phyloP scores from a whole-genome alignment of 75 land plant genomes.

The Picea sitchensis region DNA sequence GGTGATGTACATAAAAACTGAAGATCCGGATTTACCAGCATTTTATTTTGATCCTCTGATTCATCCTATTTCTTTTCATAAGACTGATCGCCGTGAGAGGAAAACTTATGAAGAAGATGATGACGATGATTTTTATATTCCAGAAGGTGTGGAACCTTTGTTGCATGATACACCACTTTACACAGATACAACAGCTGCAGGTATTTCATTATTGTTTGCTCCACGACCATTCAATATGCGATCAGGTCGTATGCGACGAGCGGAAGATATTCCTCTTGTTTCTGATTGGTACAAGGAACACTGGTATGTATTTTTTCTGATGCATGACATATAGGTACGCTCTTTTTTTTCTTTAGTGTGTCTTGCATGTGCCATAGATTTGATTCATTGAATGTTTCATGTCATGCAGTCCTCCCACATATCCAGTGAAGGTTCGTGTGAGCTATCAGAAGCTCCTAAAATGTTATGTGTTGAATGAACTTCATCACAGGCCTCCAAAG shows the following conservation, averaged over 20 bases:
- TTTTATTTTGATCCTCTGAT: slow-evolving; percentile 98
- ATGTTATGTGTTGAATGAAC: slow-evolving; percentile 94
- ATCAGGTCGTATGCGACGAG: slow-evolving; percentile 89
- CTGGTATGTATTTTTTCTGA: slow-evolving; percentile 46
- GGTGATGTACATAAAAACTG: slow-evolving; percentile 97
- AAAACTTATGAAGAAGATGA: slow-evolving; percentile 60
- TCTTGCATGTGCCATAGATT: background rate
- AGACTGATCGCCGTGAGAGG: slow-evolving; percentile 52
- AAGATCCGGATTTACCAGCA: slow-evolving; percentile 98
- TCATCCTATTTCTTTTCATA: slow-evolving; percentile 73
- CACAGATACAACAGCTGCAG: slow-evolving; percentile 98
- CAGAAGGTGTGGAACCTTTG: slow-evolving; percentile 94
- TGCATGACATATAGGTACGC: background rate
- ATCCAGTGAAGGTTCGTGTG: slow-evolving; percentile 97
- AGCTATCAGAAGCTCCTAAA: slow-evolving; percentile 97
- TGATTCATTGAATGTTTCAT: slow-evolving; percentile 1
- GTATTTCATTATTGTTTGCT: slow-evolving; percentile 92
- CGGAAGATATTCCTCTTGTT: slow-evolving; percentile 97
- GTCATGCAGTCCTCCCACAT: slow-evolving; percentile 87
- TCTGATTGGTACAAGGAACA: slow-evolving; percentile 99
- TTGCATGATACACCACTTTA: slow-evolving; percentile 65
- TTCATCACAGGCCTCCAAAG: slow-evolving; percentile 97
- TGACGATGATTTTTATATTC: slow-evolving; percentile 80
- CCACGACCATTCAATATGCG: slow-evolving; percentile 99
- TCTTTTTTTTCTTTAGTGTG: background rate